Conservation (phyloP, 768 basidiomycete genomes). For the Naematelia encephala region DNA sequence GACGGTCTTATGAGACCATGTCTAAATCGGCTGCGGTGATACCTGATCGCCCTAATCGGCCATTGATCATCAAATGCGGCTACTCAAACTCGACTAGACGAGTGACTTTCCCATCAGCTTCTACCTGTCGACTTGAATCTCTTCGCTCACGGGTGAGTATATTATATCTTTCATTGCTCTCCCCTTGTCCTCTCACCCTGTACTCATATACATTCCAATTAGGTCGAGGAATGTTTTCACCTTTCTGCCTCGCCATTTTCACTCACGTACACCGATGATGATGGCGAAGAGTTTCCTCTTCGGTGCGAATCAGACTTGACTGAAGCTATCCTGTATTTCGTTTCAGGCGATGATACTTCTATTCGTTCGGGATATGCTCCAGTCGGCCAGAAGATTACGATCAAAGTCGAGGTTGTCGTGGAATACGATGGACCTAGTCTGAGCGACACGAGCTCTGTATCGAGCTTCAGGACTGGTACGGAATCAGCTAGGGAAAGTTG, state of each 20-base stretch:
- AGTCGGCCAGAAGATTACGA: constrained; percentile 62
- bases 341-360: constrained; percentile 62
- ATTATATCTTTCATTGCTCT: neutral
- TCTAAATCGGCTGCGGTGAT: constrained; percentile 2
- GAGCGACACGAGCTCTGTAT: constrained; percentile 79
- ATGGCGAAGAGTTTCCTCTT: constrained; percentile 65
- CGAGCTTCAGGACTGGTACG: constrained; percentile 70
- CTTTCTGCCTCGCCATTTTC: constrained; percentile 66
- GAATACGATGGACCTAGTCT: constrained; percentile 90
- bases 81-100: constrained; percentile 71
- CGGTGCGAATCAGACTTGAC: constrained; percentile 67
- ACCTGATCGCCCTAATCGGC: constrained; percentile 63
- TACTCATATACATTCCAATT: neutral
- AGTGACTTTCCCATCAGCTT: constrained; percentile 74
- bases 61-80: constrained; percentile 76
- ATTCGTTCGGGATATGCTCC: constrained; percentile 57
- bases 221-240: constrained; percentile 84
- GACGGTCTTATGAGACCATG: no score
- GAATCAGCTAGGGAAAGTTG: constrained; percentile 10
- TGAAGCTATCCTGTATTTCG: constrained; percentile 84
- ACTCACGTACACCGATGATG: constrained; percentile 82
- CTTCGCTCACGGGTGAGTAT: constrained; percentile 66
- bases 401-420: constrained; percentile 71
- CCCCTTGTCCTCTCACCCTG: constrained; percentile 1
- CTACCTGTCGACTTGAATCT: constrained; percentile 71